phyloP scores from a whole-genome alignment of 371 early-diverging fungal species.

The Catenaria anguillulae region DNA sequence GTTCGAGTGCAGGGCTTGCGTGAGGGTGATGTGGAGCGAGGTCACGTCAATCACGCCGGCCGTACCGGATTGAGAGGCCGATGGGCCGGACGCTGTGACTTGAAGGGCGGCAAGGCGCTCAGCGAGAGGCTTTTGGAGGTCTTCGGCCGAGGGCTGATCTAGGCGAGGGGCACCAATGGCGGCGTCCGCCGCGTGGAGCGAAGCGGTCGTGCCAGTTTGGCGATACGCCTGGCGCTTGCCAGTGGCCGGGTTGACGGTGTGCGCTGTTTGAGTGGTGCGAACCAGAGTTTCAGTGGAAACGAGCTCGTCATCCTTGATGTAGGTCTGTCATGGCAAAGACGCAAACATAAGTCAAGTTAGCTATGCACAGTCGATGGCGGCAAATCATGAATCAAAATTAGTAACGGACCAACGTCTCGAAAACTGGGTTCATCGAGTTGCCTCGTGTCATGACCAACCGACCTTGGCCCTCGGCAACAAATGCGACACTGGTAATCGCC shows the following conservation, averaged over 20 bases:
- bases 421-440: constrained; percentile 47
- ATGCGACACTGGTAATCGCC: constrained; percentile 48
- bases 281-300: background rate
- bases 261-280: background rate
- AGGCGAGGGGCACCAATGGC: too few relatives aligned
- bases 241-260: constrained; percentile 7
- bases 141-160: constrained; percentile 3
- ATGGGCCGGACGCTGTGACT: constrained; percentile 14
- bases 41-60: constrained; percentile 28
- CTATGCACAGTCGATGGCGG: too few relatives aligned
- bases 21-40: constrained; percentile 52
- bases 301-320: background rate
- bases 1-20: constrained; percentile 59
- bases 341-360: too few relatives aligned
- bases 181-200: background rate
- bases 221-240: constrained; percentile 1
- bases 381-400: too few relatives aligned
- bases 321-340: too few relatives aligned
- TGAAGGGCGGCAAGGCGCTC: constrained; percentile 10
- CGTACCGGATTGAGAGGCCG: background rate
- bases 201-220: background rate
- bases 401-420: constrained; percentile 61
- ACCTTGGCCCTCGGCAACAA: constrained; percentile 18
- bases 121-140: constrained; percentile 13
- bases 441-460: constrained; percentile 53